A percentile compares a stretch with the other conserved stretches of the same genome.
Conservation (phyloP, 1,284 basidiomycete species). For the Exsudoporus floridanus region DNA sequence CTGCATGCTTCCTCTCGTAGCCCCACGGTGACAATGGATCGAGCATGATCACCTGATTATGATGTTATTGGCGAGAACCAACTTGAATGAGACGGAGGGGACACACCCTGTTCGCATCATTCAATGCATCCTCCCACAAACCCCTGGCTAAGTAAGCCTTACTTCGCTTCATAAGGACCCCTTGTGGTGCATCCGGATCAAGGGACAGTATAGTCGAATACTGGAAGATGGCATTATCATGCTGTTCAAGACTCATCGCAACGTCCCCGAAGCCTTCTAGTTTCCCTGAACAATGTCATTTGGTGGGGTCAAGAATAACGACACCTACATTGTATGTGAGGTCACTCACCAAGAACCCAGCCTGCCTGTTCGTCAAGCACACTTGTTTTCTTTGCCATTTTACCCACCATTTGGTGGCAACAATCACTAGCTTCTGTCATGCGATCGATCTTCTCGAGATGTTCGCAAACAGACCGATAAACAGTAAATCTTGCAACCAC, state of each 20-base stretch:
- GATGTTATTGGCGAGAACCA: not conserved
- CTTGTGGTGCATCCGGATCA: fast-evolving
- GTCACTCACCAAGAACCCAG: not conserved
- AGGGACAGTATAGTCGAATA: conserved; percentile 2
- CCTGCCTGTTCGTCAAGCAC: not conserved
- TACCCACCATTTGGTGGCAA: not conserved
- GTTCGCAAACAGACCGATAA: not conserved
- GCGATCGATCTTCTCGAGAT: not conserved
- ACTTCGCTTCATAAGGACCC: not conserved
- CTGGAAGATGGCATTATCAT: not conserved
- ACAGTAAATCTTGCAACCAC: not conserved
- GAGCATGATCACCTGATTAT: not conserved
- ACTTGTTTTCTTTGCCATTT: not conserved
- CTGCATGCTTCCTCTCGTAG: not conserved
- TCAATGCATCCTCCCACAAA: not conserved
- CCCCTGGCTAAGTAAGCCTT: not conserved
- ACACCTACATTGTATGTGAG: fast-evolving
- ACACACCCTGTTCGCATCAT: not conserved
- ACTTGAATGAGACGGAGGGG: not conserved
- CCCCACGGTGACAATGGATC: not conserved
- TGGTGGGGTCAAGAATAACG: no score
- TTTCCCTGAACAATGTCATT: not conserved
- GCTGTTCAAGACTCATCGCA: not conserved
- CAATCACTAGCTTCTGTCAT: not conserved
- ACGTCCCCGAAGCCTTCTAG: not conserved